These are phyloP conservation scores for Maudiozyma bulderi DNA, from an alignment of 805 yeast species.

Conservation along the genomic window DNA sequence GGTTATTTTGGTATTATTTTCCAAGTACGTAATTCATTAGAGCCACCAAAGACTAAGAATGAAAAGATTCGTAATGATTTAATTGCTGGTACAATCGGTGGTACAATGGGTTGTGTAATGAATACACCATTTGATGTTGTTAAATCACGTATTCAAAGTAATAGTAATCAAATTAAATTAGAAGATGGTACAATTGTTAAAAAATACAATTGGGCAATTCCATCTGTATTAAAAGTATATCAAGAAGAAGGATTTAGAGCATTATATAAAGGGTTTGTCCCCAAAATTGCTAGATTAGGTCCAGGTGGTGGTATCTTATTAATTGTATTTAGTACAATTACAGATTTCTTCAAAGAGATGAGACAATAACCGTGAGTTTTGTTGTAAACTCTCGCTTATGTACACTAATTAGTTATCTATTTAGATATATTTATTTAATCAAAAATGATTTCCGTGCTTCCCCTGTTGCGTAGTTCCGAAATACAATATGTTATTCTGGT, in stretches of 20 bases:
- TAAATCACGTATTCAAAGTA: constrained; percentile 85
- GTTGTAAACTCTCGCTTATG: neutral
- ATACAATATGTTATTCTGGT: too few species aligned
- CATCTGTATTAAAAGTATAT: constrained; percentile 62
- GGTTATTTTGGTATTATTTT: constrained; percentile 94
- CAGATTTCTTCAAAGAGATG: constrained; percentile 76
- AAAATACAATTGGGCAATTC: constrained; percentile 88
- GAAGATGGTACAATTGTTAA: constrained; percentile 62
- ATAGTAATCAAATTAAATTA: constrained; percentile 1
- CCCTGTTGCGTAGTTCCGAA: too few species aligned
- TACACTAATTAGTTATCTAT: constrained; percentile 5
- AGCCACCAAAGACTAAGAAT: constrained; percentile 58
- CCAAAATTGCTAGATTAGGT: constrained; percentile 93
- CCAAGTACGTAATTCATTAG: constrained; percentile 73
- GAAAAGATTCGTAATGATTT: constrained; percentile 81
- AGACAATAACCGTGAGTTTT: neutral
- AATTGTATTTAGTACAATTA: constrained; percentile 90
- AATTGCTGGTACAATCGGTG: constrained; percentile 91
- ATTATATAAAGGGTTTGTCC: constrained; percentile 90
- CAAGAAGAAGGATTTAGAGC: constrained; percentile 87
- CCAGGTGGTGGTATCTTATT: constrained; percentile 98
- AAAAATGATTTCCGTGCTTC: neutral
- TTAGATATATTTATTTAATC: neutral
- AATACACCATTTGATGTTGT: constrained; percentile 98
- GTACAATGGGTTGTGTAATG: constrained; percentile 88